These are phyloP conservation scores for Brassica rapa DNA, from an alignment of 345 rosid species.

Conservation along the genomic window DNA sequence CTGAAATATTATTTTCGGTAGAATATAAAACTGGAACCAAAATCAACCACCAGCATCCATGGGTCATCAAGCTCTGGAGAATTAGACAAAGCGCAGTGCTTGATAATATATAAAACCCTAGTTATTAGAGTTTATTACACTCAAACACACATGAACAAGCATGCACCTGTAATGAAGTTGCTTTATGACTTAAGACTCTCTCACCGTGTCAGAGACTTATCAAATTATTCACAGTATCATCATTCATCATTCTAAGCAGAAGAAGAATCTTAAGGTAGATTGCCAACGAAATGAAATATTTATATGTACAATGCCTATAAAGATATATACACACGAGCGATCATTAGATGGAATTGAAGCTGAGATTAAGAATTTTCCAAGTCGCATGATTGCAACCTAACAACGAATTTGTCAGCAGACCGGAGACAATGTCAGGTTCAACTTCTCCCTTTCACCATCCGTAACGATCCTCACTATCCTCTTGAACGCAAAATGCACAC, in stretches of 20 bases:
- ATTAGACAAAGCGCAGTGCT: background rate
- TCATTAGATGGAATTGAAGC: background rate
- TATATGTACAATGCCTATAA: slow-evolving; percentile 22
- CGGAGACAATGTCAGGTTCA: slow-evolving; percentile 52
- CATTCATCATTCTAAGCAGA: background rate
- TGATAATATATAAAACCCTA: background rate
- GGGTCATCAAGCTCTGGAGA: slow-evolving; percentile 37
- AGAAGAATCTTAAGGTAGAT: background rate
- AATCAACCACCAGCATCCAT: slow-evolving; percentile 27
- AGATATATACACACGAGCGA: slow-evolving; percentile 3
- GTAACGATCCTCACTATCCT: slow-evolving; percentile 57
- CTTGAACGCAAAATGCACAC: slow-evolving; percentile 85
- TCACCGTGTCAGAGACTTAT: too few relatives aligned
- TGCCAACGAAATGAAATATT: background rate
- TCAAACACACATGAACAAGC: background rate
- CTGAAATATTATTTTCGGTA: background rate
- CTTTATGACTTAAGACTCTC: too few relatives aligned
- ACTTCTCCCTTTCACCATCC: slow-evolving; percentile 61
- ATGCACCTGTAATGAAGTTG: slow-evolving; percentile 20
- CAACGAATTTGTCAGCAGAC: slow-evolving; percentile 44
- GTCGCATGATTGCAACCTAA: background rate
- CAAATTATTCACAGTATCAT: background rate
- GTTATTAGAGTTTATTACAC: background rate
- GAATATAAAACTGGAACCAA: slow-evolving; percentile 34
- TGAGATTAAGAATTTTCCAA: background rate